phyloP scores from a whole-genome alignment of 306 rosid genomes.

The Erythrophleum fordii region DNA sequence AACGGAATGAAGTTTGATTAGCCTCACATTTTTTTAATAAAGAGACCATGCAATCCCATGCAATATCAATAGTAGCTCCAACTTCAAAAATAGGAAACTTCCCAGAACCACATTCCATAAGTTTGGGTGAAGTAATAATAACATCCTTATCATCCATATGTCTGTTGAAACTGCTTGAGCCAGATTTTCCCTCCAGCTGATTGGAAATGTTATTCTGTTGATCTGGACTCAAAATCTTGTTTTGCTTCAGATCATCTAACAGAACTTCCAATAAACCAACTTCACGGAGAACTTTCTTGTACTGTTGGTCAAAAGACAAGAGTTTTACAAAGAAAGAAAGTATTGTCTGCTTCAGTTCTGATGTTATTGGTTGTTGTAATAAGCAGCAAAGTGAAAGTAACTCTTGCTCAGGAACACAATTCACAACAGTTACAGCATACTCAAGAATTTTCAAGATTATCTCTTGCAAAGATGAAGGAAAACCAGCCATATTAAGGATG shows the following conservation, averaged over 20 bases:
- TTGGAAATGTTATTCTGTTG: slow-evolving; percentile 42
- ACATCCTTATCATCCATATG: slow-evolving; percentile 62
- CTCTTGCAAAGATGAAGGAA: slow-evolving; percentile 87
- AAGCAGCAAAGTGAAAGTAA: slow-evolving; percentile 98
- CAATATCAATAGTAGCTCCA: slow-evolving; percentile 60
- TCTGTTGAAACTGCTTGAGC: slow-evolving; percentile 61
- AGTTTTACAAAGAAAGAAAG: slow-evolving; percentile 95
- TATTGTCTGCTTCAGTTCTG: slow-evolving; percentile 86
- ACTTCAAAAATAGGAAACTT: slow-evolving; percentile 71
- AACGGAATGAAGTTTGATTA: slow-evolving; percentile 86
- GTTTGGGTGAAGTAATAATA: slow-evolving; percentile 69
- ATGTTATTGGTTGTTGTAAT: slow-evolving; percentile 93
- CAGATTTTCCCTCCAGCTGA: slow-evolving; percentile 56
- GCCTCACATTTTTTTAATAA: slow-evolving; percentile 86
- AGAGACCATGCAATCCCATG: slow-evolving; percentile 77
- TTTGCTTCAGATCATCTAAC: slow-evolving; percentile 90
- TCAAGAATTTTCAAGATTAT: slow-evolving; percentile 95
- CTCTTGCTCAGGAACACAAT: slow-evolving; percentile 99
- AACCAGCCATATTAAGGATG: slow-evolving; percentile 92
- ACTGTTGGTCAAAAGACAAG: slow-evolving; percentile 97
- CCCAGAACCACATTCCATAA: slow-evolving; percentile 65
- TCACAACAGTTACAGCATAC: slow-evolving; percentile 99
- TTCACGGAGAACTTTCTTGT: slow-evolving; percentile 97
- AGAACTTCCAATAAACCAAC: slow-evolving; percentile 98
- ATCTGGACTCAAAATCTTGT: slow-evolving; percentile 57